phyloP scores from a whole-genome alignment of 2,329 filamentous ascomycete species.

The Alternaria conjuncta region DNA sequence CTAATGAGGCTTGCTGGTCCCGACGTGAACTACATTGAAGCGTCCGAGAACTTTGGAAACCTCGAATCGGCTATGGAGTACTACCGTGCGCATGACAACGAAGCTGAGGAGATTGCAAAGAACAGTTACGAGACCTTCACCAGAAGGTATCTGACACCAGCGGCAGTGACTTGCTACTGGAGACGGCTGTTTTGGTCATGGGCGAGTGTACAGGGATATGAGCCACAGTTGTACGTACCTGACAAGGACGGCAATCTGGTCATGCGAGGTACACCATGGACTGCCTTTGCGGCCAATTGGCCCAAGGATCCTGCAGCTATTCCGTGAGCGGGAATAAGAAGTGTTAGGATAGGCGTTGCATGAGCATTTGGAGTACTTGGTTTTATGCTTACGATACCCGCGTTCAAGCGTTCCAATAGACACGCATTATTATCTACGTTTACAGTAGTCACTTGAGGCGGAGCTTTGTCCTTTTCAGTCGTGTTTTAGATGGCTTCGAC shows the following conservation, averaged over 20 bases:
- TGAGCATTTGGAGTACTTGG: constrained; percentile 17
- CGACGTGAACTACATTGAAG: constrained; percentile 43
- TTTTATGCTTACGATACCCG: constrained; percentile 27
- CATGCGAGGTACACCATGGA: constrained; percentile 43
- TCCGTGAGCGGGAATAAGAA: constrained; percentile 22
- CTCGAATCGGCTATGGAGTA: constrained; percentile 44
- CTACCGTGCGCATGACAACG: constrained; percentile 33
- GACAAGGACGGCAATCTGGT: constrained; percentile 33
- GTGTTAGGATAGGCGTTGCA: constrained; percentile 15
- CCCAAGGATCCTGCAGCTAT: constrained; percentile 39
- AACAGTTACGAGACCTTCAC: constrained; percentile 43
- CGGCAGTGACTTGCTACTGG: constrained; percentile 46
- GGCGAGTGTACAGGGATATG: constrained; percentile 40
- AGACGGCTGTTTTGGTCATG: constrained; percentile 39
- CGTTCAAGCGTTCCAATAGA: constrained; percentile 7
- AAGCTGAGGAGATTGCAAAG: constrained; percentile 37
- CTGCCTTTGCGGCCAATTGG: constrained; percentile 45
- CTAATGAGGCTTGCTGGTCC: constrained; percentile 40
- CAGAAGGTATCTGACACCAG: constrained; percentile 39
- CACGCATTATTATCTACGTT: background rate
- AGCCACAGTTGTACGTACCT: constrained; percentile 34
- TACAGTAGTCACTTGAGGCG: background rate
- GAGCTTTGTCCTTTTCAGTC: background rate
- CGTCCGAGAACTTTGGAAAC: constrained; percentile 39
- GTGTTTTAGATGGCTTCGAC: background rate